Evolutionary conservation across 2,329 filamentous ascomycete genomes (phyloP), one percentile per base, ranked within the genome.

Genomic region (Intubia oerlemansii): DNA sequence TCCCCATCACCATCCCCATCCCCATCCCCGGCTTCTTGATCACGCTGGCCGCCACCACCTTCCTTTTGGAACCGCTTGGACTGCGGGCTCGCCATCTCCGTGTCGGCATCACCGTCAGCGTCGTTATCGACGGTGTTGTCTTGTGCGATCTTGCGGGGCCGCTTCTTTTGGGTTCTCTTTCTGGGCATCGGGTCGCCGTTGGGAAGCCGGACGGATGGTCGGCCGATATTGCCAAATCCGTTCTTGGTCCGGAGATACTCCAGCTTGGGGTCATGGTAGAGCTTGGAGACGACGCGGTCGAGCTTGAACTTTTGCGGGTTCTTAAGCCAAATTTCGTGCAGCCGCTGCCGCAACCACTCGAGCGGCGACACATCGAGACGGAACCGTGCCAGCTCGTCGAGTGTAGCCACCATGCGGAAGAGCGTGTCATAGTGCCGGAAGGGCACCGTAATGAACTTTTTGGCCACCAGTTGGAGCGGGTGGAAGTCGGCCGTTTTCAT

Each of bases 181-280:
- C n/a, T n/a, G n/a, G n/a, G n/a, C n/a, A n/a, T n/a, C n/a, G n/a
- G n/a, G n/a, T 17, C 9, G 9, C 32, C 10, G 20, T 12, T 20
- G n/a, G 11, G 10, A 14, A 14, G 10, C 9, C 19, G 9, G 8
- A 29, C 47, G 34, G 36, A 52, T 0, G 64, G 64, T 1, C 64
- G 51, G 7, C 64, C 64, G 6, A 68, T 66, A 36, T 61, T 66
- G 27, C 62, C 59, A 34, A 58, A 65, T 0, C 64, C 64, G 33
- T 59, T 57, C 44, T 62, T 60, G 15, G 48, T 44, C 7, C 64
- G 53, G 7, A 67, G 44, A 2, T 48, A 42, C 10, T 53, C 49
- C 2, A 67, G 44, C 40, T 66, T 66, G 0, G 47, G 44, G 37
- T 69, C 64, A 36, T 64, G 59, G 35, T 68, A 69, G 13, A 68